Evolutionary conservation across 2,329 filamentous ascomycete genomes (phyloP), one percentile per base, ranked within the genome.

Genomic region (Aureobasidium sp.): DNA sequence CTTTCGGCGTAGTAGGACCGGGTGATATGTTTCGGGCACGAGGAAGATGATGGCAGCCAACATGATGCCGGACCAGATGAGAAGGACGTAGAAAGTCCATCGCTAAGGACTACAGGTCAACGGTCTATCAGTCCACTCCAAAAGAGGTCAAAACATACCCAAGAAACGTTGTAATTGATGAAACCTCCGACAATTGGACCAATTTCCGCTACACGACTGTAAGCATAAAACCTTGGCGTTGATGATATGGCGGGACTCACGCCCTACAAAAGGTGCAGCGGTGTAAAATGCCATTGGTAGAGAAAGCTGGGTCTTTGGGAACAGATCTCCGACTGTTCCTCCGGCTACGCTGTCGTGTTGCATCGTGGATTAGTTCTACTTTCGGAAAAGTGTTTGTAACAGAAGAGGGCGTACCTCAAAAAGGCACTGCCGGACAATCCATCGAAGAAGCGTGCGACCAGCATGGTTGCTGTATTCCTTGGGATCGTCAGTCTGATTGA

Each of bases 21-120:
- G 78, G 57, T 77, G 87, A 66, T 93, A 95, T 1, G 90, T 96
- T 71, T 96, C 90, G 4, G 90, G 90, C 2, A 95, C 88, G 38
- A 90, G 74, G 29, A 88, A 65, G 29, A 83, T 64, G 49, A 95
- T 83, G 55, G 81, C 71, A 10, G 76, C 64, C 45, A 88, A 75
- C 62, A 89, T 70, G 6, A 74, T 68, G n/a, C 76, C 80, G 1
- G 83, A 77, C 89, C 88, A 95, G 47, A 95, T 94, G 47, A 95
- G 70, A 55, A 95, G 74, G 3, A 90, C 77, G 64, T 90, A 95
- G 68, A 93, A 90, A 0, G 84, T 86, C 49, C 49, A 53, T 44
- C 49, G 37, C 49, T 52, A 10, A 4, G 19, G 19, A 14, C 3
- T 11, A 34, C 14, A 19, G n/a, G 25, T 50, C 17, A 50, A 35